A percentile compares a stretch with the other conserved stretches of the same genome.
phyloP scores from a whole-genome alignment of 306 rosid species.

The Sphenostylis stenocarpa region DNA sequence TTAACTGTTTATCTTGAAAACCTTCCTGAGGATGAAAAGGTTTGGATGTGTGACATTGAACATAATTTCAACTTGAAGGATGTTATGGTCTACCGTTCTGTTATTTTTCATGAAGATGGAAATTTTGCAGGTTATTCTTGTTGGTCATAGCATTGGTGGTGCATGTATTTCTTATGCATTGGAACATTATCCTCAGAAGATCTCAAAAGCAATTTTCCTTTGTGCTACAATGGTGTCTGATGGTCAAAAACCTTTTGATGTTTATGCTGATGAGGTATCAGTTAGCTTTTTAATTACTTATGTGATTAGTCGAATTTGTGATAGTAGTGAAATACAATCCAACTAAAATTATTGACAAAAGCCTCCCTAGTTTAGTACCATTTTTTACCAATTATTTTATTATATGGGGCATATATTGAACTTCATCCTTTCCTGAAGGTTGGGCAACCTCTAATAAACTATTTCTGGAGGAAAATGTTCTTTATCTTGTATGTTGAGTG shows the following conservation, averaged over 20 bases:
- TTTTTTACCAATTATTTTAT: background rate
- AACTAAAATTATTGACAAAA: background rate
- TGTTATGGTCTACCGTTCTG: slow-evolving; percentile 1
- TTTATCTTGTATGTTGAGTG: background rate
- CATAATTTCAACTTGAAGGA: slow-evolving; percentile 11
- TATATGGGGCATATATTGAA: background rate
- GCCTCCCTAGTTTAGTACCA: background rate
- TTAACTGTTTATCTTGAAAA: slow-evolving; percentile 68
- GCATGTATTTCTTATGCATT: slow-evolving; percentile 91
- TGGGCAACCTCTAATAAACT: slow-evolving; percentile 10
- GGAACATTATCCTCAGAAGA: slow-evolving; percentile 78
- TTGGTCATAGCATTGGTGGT: slow-evolving; percentile 97
- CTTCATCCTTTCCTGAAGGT: slow-evolving; percentile 4
- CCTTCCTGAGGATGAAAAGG: slow-evolving; percentile 91
- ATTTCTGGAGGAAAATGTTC: background rate
- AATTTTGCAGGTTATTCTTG: slow-evolving; percentile 73
- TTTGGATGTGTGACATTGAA: slow-evolving; percentile 29
- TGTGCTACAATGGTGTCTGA: slow-evolving; percentile 93
- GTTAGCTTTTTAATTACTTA: slow-evolving; percentile 11
- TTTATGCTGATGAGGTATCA: slow-evolving; percentile 76
- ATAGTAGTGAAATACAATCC: background rate
- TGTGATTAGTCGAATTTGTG: slow-evolving; percentile 5
- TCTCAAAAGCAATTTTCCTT: slow-evolving; percentile 82
- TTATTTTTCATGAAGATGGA: slow-evolving; percentile 30
- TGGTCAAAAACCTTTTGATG: slow-evolving; percentile 92